Base-by-base conservation (phyloP, 106 monocot genomes). In the Chionographis japonica region DNA sequence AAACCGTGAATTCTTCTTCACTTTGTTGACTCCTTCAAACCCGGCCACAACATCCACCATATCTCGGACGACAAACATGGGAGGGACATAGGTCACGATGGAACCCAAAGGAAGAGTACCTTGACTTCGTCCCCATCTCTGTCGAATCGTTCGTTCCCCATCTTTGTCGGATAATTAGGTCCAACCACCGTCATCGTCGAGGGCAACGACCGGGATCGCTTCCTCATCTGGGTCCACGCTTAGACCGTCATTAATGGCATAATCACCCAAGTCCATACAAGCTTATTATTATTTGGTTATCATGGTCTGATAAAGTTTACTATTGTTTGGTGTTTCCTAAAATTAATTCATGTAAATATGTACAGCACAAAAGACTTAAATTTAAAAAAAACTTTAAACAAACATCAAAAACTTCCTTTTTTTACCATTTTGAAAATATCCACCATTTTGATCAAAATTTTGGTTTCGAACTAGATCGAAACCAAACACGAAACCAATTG, bases 231-330 rank as follows among this genome's bases (percentile, higher is more conserved):
- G 85, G 77, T 85, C 10, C 85, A 85, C 77, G 80, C 77, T n/a
- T 85, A 80, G 85, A 85, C 85, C 52, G 80, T 85, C 13, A 11
- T 74, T 27, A 70, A 80, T 61, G 85, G 85, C 77, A 52, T 83
- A 52, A 83, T 83, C 7, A 83, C 69, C 14, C 78, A 79, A 67
- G 65, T 83, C 13, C 27, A 27, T 27, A 1, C 27, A 27, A 27
- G 27, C 27, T 0, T 27, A 27, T 1, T 27, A 27, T 27, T 27
- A 1, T 27, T 27, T 27, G 27, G 27, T 27, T 27, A 27, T 27
- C 27, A 27, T 27, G 27, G 27, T 27, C 27, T 1, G 1, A 0
- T 0, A 27, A 27, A 27, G 27, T 27, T 27, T 27, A 27, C 27
- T 27, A 27, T 27, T 27, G 27, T 27, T 27, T 27, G 27, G 27